Conservation (phyloP, 1,284 basidiomycete genomes). For the Moesziomyces globuligerus region DNA sequence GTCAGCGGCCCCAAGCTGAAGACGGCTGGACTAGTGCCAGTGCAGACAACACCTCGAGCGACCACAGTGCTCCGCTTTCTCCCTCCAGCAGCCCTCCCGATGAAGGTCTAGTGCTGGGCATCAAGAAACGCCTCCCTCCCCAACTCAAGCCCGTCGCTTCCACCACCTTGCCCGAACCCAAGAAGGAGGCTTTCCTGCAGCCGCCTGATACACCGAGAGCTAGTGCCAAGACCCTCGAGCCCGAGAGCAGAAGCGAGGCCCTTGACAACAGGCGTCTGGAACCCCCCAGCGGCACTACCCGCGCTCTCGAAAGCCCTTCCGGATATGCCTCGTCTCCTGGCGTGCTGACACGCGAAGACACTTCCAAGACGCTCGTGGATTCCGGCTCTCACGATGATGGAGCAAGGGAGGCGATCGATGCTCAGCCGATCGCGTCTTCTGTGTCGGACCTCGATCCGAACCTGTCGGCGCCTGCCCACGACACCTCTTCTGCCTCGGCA, state of each 20-base stretch:
- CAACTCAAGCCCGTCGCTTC: slow-evolving; percentile 17
- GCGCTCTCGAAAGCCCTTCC: slow-evolving; percentile 5
- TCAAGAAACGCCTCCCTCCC: slow-evolving; percentile 45
- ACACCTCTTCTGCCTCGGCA: slow-evolving; percentile 12
- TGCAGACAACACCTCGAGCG: slow-evolving; percentile 39
- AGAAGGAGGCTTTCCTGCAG: slow-evolving; percentile 28
- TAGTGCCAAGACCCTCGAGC: slow-evolving; percentile 22
- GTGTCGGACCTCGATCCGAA: slow-evolving; percentile 14
- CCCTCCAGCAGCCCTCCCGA: slow-evolving; percentile 42
- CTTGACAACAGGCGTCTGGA: slow-evolving; percentile 5
- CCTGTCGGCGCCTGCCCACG: slow-evolving; percentile 20
- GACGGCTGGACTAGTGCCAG: slow-evolving; percentile 56
- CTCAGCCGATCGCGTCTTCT: slow-evolving; percentile 1
- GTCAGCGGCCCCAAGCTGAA: slow-evolving; percentile 26
- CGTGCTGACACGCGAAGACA: slow-evolving; percentile 23
- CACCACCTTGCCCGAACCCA: slow-evolving; percentile 21
- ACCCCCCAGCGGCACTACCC: neutral
- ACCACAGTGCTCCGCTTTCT: slow-evolving; percentile 24
- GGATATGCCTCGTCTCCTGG: slow-evolving; percentile 3
- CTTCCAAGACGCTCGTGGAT: slow-evolving; percentile 29
- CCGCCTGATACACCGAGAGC: slow-evolving; percentile 41
- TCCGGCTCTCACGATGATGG: neutral
- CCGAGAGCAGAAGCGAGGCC: slow-evolving; percentile 8
- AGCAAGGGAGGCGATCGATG: slow-evolving; percentile 1
- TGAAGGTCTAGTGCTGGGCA: slow-evolving; percentile 50